Evolutionary conservation across 768 basidiomycete species (phyloP), one percentile per base, ranked within the genome.

Genomic region (Mycena galericulata): DNA sequence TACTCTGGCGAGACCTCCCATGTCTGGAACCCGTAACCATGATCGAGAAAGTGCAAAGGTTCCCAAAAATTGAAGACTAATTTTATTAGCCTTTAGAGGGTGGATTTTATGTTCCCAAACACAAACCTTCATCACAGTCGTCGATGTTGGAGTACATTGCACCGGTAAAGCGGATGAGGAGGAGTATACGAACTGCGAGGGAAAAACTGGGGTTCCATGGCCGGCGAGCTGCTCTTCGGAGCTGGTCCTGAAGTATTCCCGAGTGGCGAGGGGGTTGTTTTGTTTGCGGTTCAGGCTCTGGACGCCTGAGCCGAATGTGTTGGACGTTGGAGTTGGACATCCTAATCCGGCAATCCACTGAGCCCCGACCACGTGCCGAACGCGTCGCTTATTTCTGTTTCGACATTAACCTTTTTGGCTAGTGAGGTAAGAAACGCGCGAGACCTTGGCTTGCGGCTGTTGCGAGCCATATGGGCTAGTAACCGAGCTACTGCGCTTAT

Each of bases 1-100:
- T 91, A 98, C 58, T 86, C 82, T 14, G 98, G 96, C 11, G 96
- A 93, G 7, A 94, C 89, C 77, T 99, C 98, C 98, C 98, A 99
- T 0, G 98, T 99, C 80, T 99, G 97, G 79, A 99, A 98, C 10
- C 94, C 98, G 67, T 90, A 85, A 27, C 95, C 95, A 63, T 90
- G 83, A 65, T 91, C 88, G 63, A 98, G 84, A 76, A 96, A 97
- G 81, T 99, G 98, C 18, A 99, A 82, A 22, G 98, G 98, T 76
- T 99, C 98, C 95, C 95, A 99, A 79, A 98, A 99, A 81, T 99
- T 99, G 87, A 91, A 99, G 15, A 98, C 98, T 99, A 59, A 32
- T 15, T 24, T 34, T 56, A 56, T 27, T 29, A 68, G 56, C 65
- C 30, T 70, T 58, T 17, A 29, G 46, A 54, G 26, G 60, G 14